Conservation (phyloP, 768 basidiomycete genomes). For the Russula sp. region DNA sequence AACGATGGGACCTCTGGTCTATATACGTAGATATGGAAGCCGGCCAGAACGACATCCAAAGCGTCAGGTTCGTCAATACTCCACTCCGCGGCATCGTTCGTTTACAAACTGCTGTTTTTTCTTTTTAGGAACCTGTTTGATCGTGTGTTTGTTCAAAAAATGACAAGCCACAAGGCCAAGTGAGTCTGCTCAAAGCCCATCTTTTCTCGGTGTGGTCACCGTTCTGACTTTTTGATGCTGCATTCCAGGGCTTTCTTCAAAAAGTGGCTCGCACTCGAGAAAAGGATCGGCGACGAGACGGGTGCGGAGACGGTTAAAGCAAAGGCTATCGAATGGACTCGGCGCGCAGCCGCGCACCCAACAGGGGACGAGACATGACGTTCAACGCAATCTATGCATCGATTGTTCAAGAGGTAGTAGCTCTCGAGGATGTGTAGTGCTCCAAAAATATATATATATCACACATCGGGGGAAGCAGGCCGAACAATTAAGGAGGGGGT, state of each 20-base stretch:
- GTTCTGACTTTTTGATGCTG: slow-evolving; percentile 4
- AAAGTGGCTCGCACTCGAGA: slow-evolving; percentile 91
- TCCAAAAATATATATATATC: slow-evolving; percentile 28
- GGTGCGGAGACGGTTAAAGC: slow-evolving; percentile 77
- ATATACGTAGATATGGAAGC: slow-evolving; percentile 97
- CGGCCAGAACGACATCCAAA: slow-evolving; percentile 70
- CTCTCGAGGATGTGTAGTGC: slow-evolving; percentile 20
- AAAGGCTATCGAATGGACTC: slow-evolving; percentile 90
- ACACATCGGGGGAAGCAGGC: slow-evolving; percentile 32
- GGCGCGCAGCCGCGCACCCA: slow-evolving; percentile 41
- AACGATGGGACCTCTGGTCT: slow-evolving; percentile 93
- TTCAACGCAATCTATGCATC: slow-evolving; percentile 19
- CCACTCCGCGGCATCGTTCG: neutral
- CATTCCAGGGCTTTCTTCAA: slow-evolving; percentile 82
- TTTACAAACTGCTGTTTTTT: slow-evolving; percentile 3
- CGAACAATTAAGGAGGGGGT: slow-evolving; percentile 34
- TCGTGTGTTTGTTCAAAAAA: slow-evolving; percentile 74
- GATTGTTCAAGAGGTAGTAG: slow-evolving; percentile 16
- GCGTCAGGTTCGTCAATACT: slow-evolving; percentile 49
- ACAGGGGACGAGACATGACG: slow-evolving; percentile 10
- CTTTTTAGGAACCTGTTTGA: slow-evolving; percentile 71
- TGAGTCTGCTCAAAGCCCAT: slow-evolving; percentile 36
- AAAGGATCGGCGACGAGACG: slow-evolving; percentile 78
- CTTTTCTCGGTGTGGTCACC: neutral
- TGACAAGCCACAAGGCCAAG: slow-evolving; percentile 96